These are phyloP conservation scores for Trametes gibbosa DNA, from an alignment of 768 basidiomycete species.

Conservation along the genomic window DNA sequence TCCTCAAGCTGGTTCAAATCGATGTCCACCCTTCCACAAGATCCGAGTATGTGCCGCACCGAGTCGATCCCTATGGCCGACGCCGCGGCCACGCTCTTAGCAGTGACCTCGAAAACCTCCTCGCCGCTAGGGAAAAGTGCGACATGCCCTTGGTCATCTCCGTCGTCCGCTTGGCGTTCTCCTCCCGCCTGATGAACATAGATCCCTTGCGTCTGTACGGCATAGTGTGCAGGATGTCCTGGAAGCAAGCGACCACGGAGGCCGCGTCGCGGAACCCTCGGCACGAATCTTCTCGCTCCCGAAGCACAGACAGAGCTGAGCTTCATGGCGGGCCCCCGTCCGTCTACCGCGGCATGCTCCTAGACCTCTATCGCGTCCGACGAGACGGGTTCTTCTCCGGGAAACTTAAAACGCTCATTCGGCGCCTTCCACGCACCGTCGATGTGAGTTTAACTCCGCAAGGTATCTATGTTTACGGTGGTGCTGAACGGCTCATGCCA, in stretches of 20 bases:
- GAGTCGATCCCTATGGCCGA: conserved; percentile 29
- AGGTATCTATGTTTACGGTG: too few species aligned
- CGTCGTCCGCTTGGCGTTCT: conserved; percentile 32
- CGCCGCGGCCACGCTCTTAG: conserved; percentile 36
- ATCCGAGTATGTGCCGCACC: conserved; percentile 6
- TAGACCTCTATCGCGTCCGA: conserved; percentile 41
- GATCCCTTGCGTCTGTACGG: conserved; percentile 46
- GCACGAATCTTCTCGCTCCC: conserved; percentile 38
- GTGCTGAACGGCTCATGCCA: too few species aligned
- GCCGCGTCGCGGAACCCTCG: conserved; percentile 43
- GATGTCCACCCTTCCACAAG: conserved; percentile 23
- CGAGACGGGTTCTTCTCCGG: conserved; percentile 36
- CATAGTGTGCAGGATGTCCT: conserved; percentile 42
- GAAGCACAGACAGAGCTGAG: conserved; percentile 33
- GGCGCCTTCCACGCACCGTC: too few species aligned
- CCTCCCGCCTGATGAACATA: not conserved
- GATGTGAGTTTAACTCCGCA: too few species aligned
- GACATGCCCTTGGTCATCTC: conserved; percentile 44
- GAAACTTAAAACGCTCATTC: conserved; percentile 39
- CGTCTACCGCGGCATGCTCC: conserved; percentile 35
- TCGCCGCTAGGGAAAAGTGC: conserved; percentile 45
- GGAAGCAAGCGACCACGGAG: conserved; percentile 42
- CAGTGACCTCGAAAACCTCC: conserved; percentile 40
- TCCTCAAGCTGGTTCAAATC: conserved; percentile 28
- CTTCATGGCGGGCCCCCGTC: conserved; percentile 35